Conservation (phyloP, 2,329 filamentous ascomycete species). For the Bipolaris cookei region DNA sequence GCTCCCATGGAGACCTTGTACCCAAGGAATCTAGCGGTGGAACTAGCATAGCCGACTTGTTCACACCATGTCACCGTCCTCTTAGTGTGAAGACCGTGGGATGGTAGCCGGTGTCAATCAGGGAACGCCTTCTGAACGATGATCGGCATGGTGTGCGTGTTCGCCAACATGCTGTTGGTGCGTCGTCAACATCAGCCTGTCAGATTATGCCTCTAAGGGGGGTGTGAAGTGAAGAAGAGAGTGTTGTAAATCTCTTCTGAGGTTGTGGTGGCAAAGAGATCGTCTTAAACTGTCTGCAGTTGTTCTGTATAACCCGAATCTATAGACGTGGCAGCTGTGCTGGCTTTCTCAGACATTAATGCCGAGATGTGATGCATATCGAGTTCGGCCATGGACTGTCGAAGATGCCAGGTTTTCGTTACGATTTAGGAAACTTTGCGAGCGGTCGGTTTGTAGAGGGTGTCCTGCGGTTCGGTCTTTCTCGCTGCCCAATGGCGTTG, state of each 20-base stretch:
- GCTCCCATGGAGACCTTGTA: slow-evolving; percentile 20
- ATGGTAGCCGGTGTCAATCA: slow-evolving; percentile 8
- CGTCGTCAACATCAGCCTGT: slow-evolving; percentile 9
- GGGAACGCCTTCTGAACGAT: slow-evolving; percentile 14
- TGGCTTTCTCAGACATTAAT: slow-evolving; percentile 15
- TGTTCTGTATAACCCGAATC: slow-evolving; percentile 8
- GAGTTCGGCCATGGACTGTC: slow-evolving; percentile 11
- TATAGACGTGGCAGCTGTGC: slow-evolving; percentile 32
- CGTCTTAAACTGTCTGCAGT: slow-evolving; percentile 27
- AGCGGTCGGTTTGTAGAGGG: slow-evolving; percentile 18
- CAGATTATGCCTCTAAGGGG: slow-evolving; percentile 2
- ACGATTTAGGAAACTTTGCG: slow-evolving; percentile 11
- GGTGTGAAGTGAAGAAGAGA: slow-evolving; percentile 4
- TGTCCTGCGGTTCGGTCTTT: slow-evolving; percentile 21
- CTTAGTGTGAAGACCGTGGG: slow-evolving; percentile 11
- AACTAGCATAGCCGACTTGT: slow-evolving; percentile 11
- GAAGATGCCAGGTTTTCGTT: slow-evolving; percentile 14
- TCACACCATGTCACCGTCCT: slow-evolving; percentile 14
- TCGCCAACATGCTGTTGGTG: slow-evolving; percentile 19
- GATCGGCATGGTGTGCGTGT: slow-evolving; percentile 21
- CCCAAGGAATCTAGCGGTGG: slow-evolving; percentile 20
- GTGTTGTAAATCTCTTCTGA: slow-evolving; percentile 6
- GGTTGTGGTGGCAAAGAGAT: slow-evolving; percentile 35
- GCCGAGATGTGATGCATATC: slow-evolving; percentile 12
- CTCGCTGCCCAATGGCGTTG: slow-evolving; percentile 35